phyloP scores from a whole-genome alignment of 805 yeast species.

The Zygosaccharomyces rouxii region DNA sequence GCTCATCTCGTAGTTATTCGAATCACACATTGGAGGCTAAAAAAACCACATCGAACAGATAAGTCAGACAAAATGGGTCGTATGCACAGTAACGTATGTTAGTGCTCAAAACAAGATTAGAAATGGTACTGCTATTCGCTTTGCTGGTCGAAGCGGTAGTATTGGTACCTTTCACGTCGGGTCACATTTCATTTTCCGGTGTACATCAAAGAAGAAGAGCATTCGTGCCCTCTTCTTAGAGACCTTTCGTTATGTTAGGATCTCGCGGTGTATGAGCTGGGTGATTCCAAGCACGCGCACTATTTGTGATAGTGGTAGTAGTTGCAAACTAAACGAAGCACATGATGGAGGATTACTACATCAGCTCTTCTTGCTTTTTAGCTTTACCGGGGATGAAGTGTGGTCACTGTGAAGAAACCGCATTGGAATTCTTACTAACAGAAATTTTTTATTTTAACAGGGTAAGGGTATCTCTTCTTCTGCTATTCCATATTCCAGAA shows the following conservation, averaged over 20 bases:
- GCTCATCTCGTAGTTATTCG: not conserved
- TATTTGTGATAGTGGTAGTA: not conserved
- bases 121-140: slow-evolving; percentile 1
- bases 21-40: slow-evolving; percentile 8
- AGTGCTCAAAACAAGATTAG: not conserved
- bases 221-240: slow-evolving; percentile 3
- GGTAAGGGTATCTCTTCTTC: slow-evolving; percentile 99
- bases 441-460: slow-evolving; percentile 37
- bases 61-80: slow-evolving; percentile 91
- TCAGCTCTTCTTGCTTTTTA: not conserved
- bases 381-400: slow-evolving; percentile 2
- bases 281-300: slow-evolving; percentile 30
- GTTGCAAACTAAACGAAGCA: not conserved
- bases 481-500: slow-evolving; percentile 98
- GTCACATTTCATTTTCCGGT: slow-evolving; percentile 28
- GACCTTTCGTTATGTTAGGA: slow-evolving; percentile 8
- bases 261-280: slow-evolving; percentile 33
- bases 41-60: slow-evolving; percentile 26
- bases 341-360: not conserved
- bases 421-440: slow-evolving; percentile 15
- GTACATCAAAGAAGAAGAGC: slow-evolving; percentile 18
- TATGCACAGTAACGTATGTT: slow-evolving; percentile 94
- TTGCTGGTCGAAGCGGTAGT: slow-evolving; percentile 5
- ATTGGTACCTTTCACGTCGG: slow-evolving; percentile 13
- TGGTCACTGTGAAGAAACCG: not conserved